Evolutionary conservation across 1,284 basidiomycete genomes (phyloP), one percentile per base, ranked within the genome.

Genomic region (Ustilago curta): DNA sequence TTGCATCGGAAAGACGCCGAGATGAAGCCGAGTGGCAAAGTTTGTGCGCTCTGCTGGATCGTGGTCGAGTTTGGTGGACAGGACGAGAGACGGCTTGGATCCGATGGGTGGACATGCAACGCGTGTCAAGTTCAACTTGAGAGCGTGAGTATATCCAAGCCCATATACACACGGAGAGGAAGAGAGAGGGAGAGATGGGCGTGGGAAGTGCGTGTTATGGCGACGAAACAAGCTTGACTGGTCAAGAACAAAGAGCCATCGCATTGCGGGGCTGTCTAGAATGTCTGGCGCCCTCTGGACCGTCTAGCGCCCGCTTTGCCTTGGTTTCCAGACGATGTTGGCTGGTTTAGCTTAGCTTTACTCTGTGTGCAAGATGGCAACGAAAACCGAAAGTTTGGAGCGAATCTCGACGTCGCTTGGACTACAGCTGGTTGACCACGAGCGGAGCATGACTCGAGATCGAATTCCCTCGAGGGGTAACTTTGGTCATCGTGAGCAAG

Each of bases 1-100:
- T 9, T 52, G 25, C 4, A 11, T 54, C 63, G 63, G 63, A 39
- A 48, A 50, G 56, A 54, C 39, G 56, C 56, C 63, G 63, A 65
- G 51, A 65, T 65, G 63, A 65, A 59, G 51, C 56, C 55, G 62
- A 39, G 2, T 29, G 11, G 16, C 14, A 44, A 23, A 45, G 44
- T 16, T 14, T 27, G 21, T 14, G 11, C 11, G 16, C 27, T 27
- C 27, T 27, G 4, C 27, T 14, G 18, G 14, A 31, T 35, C 31
- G 9, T 19, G 18, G 5, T 4, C 2, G 23, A 12, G 12, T 51
- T 51, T 35, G 53, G 53, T 55, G 53, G 53, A 29, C 42, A 39
- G 3, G 8, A 8, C 29, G 42, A 32, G 25, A 21, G 19, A 39
- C 44, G 54, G 43, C 29, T 44, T 16, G 21, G 35, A 37, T 43